Percentiles rank a stretch among this genome's conserved stretches.
Evolutionary conservation across 805 yeast species (phyloP).

Genomic region (Candida morakotiae): DNA sequence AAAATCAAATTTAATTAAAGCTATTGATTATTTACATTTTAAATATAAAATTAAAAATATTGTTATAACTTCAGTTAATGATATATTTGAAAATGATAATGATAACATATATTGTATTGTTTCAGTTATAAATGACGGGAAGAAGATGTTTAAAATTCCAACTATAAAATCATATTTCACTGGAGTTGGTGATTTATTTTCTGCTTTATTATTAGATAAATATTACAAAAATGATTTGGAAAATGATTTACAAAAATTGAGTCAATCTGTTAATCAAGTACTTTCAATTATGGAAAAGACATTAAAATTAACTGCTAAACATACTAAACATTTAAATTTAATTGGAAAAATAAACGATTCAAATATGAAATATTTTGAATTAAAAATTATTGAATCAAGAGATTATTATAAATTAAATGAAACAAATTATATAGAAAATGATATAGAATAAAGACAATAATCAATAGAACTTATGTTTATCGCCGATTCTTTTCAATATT

Average conservation of each 20-base stretch:
- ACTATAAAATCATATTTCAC: slow-evolving; percentile 78
- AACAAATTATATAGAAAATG: not conserved
- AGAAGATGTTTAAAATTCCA: slow-evolving; percentile 46
- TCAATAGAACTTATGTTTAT: too few species aligned
- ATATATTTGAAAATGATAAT: too few species aligned
- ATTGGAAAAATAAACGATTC: slow-evolving; percentile 53
- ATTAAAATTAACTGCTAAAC: slow-evolving; percentile 42
- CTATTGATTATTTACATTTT: slow-evolving; percentile 46
- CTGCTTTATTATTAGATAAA: slow-evolving; percentile 72
- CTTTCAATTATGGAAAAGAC: slow-evolving; percentile 53
- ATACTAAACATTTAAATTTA: slow-evolving; percentile 19
- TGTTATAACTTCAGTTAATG: slow-evolving; percentile 58
- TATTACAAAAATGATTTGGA: slow-evolving; percentile 28
- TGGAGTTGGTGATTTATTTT: slow-evolving; percentile 91
- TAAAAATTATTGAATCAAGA: slow-evolving; percentile 60
- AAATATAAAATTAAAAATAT: slow-evolving; percentile 51
- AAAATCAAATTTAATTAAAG: slow-evolving; percentile 35
- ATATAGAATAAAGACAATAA: not conserved
- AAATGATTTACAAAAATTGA: slow-evolving; percentile 9
- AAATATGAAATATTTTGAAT: slow-evolving; percentile 67
- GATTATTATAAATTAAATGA: slow-evolving; percentile 28
- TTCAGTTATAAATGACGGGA: slow-evolving; percentile 11
- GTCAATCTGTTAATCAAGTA: slow-evolving; percentile 49
- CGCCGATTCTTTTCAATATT: too few species aligned
- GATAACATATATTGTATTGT: slow-evolving; percentile 30